phyloP scores from a whole-genome alignment of 176 grass and related monocot species.

The Puccinellia tenuiflora region DNA sequence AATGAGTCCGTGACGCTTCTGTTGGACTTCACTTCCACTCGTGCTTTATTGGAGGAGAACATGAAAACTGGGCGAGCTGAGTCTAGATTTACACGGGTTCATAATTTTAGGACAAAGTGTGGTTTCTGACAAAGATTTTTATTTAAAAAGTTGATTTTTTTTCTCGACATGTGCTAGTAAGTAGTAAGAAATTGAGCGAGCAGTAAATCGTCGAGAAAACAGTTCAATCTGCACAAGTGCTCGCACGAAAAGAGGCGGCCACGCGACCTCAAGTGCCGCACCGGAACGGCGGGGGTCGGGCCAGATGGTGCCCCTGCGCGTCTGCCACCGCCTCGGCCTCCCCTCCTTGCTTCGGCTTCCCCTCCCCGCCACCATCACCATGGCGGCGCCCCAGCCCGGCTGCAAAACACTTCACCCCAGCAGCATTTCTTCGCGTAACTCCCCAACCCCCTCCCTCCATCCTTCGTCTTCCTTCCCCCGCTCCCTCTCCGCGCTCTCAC shows the following conservation, averaged over 20 bases:
- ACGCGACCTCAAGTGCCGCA: background rate
- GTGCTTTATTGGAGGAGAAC: too few relatives aligned
- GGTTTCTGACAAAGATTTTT: too few relatives aligned
- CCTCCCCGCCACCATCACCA: conserved; percentile 22
- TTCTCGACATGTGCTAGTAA: too few relatives aligned
- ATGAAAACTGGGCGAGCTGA: too few relatives aligned
- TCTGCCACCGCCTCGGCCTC: conserved; percentile 21
- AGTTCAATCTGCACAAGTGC: background rate
- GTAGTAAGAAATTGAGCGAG: too few relatives aligned
- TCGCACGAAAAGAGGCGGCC: background rate
- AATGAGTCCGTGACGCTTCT: too few relatives aligned
- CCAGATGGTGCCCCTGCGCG: conserved; percentile 23
- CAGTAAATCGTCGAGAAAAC: too few relatives aligned
- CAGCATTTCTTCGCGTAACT: background rate
- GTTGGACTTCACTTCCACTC: too few relatives aligned
- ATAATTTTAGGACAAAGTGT: too few relatives aligned
- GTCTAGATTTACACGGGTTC: too few relatives aligned
- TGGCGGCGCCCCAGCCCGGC: conserved; percentile 38
- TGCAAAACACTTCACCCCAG: conserved; percentile 21
- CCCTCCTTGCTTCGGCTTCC: background rate
- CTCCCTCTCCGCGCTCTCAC: background rate
- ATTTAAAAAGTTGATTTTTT: too few relatives aligned
- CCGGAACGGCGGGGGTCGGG: background rate
- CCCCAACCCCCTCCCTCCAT: background rate
- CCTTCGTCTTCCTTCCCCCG: background rate